Evolutionary conservation across 1,284 basidiomycete species (phyloP), one percentile per base, ranked within the genome.

Genomic region (Chalciporus piperatoides): DNA sequence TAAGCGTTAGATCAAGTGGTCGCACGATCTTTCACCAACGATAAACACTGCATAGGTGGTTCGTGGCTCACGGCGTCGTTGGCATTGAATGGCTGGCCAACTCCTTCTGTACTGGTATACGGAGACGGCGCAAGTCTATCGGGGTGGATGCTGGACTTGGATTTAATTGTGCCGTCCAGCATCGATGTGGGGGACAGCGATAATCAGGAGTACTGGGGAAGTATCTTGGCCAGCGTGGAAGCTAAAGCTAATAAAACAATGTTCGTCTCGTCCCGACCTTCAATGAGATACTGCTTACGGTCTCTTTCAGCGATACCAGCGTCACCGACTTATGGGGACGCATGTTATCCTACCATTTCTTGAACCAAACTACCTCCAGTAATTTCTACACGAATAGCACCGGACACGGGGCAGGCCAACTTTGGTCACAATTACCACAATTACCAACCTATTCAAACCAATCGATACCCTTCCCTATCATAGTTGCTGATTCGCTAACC

Each of bases 321-420:
- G 52, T 83, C 30, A 80, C 79, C 0, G 83, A 86, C 57, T 68
- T 79, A 3, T 84, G 80, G 81, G 69, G 78, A 0, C 77, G 82
- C 4, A 77, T 80, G 70, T 73, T 84, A 37, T 78, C 81, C 1
- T 85, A 81, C 55, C 82, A 86, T 61, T 86, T 85, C 58, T 65
- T 85, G 46, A 84, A 82, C 56, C 76, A 80, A 55, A 86, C 82
- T 0, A 69, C 70, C 12, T 67, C 73, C n/a, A 41, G 51, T 4
- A 82, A 84, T 56, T 80, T 84, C 57, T 82, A 81, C 63, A 78
- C 75, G 0, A 82, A 83, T 46, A 64, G 76, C 30, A 71, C 76
- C 6, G 73, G 73, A 3, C 83, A 86, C 53, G 82, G 82, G 21
- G 81, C 81, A 17, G 83, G 82, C 14, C 79, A 84, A 55, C 68